Evolutionary conservation across 2,329 filamentous ascomycete species (phyloP), one percentile per base, ranked within the genome.

Genomic region (Diaporthe eres): DNA sequence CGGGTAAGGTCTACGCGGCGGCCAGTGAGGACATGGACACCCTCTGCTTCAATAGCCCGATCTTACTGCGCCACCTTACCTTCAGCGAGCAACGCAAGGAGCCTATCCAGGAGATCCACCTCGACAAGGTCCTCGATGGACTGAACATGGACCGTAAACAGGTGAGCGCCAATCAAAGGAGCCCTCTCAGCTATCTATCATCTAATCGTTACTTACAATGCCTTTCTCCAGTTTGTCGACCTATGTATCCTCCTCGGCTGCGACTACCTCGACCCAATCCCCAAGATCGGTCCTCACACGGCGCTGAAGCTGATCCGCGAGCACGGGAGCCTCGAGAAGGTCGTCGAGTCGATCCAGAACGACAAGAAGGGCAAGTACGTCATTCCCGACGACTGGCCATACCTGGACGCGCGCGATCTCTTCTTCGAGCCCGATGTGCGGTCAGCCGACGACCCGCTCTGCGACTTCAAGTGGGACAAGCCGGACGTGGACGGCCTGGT

Each of bases 21-120:
- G 97, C 97, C 3, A 98, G 94, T 78, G 97, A 99, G 86, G 97
- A 99, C 85, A 99, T 99, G 97, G 97, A 99, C 82, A 99, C 97
- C 0, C 87, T 99, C 74, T 98, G 96, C 81, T 99, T 99, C 85
- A 92, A 98, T 81, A 90, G 96, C 71, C 97, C 97, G 0, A 96
- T 99, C 76, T 87, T 99, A 63, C 87, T 99, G 78, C 91, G 97
- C 68, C 96, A 99, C 85, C 90, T 99, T 78, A 99, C 97, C 2
- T 98, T 98, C 84, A 97, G 95, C 82, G 97, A 99, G 87, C 95
- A 98, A 87, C 91, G 96, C 78, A 99, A 99, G 85, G 96, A 98
- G 83, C 97, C 97, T 0, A 98, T 99, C 79, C 96, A 97, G 81
- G 97, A 99, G 84, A 98, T 99, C 70, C 93, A 95, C 81, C 86